Base-by-base conservation (phyloP, 2,329 filamentous ascomycete species). In the Pseudocercospora eumusae region DNA sequence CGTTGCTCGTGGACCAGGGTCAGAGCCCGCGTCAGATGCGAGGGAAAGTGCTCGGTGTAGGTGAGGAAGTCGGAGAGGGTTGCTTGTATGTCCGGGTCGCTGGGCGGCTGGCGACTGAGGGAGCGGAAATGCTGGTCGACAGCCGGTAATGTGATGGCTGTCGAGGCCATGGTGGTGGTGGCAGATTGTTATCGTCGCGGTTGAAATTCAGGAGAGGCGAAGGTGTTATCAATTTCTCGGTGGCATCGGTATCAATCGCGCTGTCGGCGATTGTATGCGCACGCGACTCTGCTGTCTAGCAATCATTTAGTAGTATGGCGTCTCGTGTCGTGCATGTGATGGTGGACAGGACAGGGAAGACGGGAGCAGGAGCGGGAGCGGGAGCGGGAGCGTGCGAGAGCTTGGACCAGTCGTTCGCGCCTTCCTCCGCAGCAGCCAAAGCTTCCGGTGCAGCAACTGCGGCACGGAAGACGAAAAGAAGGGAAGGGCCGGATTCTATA, bases 31-130 rank as follows among this genome's bases (percentile, higher is more conserved):
- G 83, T 80, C 23, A 88, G 78, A 72, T 88, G 86, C 9, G 86
- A 84, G 33, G 86, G 86, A 61, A 87, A 86, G 78, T 86, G 87
- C 75, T 88, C 86, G 65, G 86, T 88, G 75, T 88, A 88, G 74
- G 88, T 85, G 62, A 88, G 83, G 74, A 86, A 88, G 74, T 88
- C 86, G 66, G 85, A 87, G 50, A 88, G 83, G 25, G 86, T 87
- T 33, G 85, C 84, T 71, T 88, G 85, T 60, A 85, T 84, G 70
- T 88, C 86, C 33, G 86, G 86, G 71, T 88, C 85, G 52, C 70
- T 70, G 13, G 69, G 70, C 8, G 71, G 70, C 59, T 70, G 72
- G 11, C 71, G 68, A 61, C 70, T 73, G 27, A 74, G 63, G n/a
- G 71, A 71, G 62, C 72, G 69, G 64, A 73, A 71, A 63, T 73